Evolutionary conservation across 257 asterid species (phyloP), one percentile per base, ranked within the genome.

Genomic region (Gentiana dahurica): DNA sequence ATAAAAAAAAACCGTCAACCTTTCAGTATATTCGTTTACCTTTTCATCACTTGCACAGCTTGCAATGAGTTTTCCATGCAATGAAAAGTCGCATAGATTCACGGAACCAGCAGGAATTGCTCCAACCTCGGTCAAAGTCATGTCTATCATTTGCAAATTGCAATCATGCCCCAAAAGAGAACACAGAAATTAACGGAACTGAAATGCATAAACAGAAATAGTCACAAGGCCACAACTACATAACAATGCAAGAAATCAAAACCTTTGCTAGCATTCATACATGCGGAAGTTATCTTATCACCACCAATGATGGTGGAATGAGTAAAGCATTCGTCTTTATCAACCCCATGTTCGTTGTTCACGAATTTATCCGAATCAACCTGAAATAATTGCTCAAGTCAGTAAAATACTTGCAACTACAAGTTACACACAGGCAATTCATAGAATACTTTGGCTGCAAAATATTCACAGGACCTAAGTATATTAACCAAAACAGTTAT

Each of bases 41-140:
- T 68, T 49, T 34, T 60, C 61, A 48, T 60, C 60, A 33, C 46
- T 62, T 36, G 71, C 71, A 35, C 63, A 56, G 60, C 58, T 64
- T 44, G 77, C 77, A 38, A 72, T 60, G 47, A 63, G 64, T 61
- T 72, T 68, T 56, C 74, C 77, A 60, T 72, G 67, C 9, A 43
- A 55, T 56, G 74, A 72, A 58, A 72, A 44, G 57, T 60, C 65
- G 8, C 70, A 72, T 45, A 58, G 64, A 57, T 63, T 59, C 49
- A 59, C 65, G 37, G 51, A n/a, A 56, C 47, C 61, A 3, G 68
- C 58, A 37, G 24, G 59, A 43, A 72, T 59, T 51, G 54, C 38
- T 10, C 65, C 77, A 12, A 60, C 57, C 60, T 72, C 68, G 4
- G 59, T 60, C 39, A 72, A 36, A 39, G 68, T 35, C 12, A 4